Evolutionary conservation across 2,329 filamentous ascomycete genomes (phyloP), one percentile per base, ranked within the genome.

Genomic region (Xylaria multiplex): DNA sequence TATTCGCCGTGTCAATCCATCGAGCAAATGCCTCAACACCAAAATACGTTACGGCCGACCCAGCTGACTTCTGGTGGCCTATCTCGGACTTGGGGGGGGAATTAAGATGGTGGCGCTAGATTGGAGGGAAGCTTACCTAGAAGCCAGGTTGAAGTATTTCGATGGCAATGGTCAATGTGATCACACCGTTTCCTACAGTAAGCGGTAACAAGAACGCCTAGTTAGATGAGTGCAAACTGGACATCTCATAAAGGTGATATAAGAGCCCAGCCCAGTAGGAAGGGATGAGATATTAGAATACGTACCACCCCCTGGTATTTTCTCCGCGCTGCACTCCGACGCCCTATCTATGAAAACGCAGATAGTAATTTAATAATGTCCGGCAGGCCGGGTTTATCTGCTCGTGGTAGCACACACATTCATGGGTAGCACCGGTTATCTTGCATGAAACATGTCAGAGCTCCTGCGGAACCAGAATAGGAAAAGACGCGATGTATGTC

Each of bases 401-500:
- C n/a, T 27, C 40, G 43, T 45, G 45, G 62, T 63, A 30, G 58
- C 49, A 60, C 40, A 62, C 7, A 48, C 32, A 37, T 53, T 42
- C 62, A 30, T 48, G 49, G 30, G 42, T 54, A 49, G 48, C 54
- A 57, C 43, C 55, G 37, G n/a, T 30, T 22, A 32, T 62, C 48
- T 37, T 37, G 65, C 64, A 62, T 65, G 65, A 68, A 55, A 68
- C 57, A 43, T 53, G 57, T 54, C 52, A 57, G 62, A 45, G 42
- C 22, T 49, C 50, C 22, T 11, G n/a, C 49, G 62, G 56, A 52
- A 59, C 43, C 32, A 59, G 24, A 40, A 48, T 42, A 37, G 49
- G 40, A 16, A 22, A 49, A 62, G 24, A 48, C 37, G 40, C 14
- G 32, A 61, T 40, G 61, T 16, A 55, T 50, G 48, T 55, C n/a